Base-by-base conservation (phyloP, 2,329 filamentous ascomycete species). In the Trichothecium sympodiale region DNA sequence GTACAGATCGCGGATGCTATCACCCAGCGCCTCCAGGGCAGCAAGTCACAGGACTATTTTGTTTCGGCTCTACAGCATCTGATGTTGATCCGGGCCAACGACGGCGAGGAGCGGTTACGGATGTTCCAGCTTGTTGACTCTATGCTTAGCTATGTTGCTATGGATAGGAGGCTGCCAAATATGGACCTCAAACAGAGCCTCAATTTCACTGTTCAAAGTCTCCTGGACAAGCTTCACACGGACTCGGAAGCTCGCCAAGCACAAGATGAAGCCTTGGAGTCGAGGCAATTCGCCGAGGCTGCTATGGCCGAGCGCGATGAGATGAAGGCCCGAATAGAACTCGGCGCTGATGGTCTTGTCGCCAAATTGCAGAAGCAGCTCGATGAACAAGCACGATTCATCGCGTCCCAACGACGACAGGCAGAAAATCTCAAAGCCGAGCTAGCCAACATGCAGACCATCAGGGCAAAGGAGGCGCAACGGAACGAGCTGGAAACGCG, bases 81-180 rank as follows among this genome's bases (percentile, higher is more conserved):
- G 56, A 71, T 98, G 47, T 72, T 98, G 31, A 93, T 96, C 45
- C 77, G 87, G 38, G 83, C 94, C 52, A 91, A 87, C 44, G 86
- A 93, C 48, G 82, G 83, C 33, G 91, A 96, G 54, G 91, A 98
- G 59, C 78, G 87, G 12, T 62, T 95, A 42, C 80, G 86, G 33
- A 91, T 95, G 81, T 98, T 96, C 62, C 91, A 96, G 64, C 75
- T 98, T 18, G 88, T 96, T 18, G 91, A 98, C 60, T 81, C 85
- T n/a, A 96, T 96, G 87, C 77, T 98, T 45, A 94, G 87, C 59
- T 96, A 96, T 59, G 89, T 98, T 43, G 89, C 89, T 49, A 98
- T 98, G 89, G 91, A 98, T 59, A 77, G 91, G 52, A 75, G 91
- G 43, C 61, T 96, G 44, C 91, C 91, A 28, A 89, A 98, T 59